These are phyloP conservation scores for Beta lomatogona DNA, from an alignment of 179 eudicot genomes.

Conservation along the genomic window DNA sequence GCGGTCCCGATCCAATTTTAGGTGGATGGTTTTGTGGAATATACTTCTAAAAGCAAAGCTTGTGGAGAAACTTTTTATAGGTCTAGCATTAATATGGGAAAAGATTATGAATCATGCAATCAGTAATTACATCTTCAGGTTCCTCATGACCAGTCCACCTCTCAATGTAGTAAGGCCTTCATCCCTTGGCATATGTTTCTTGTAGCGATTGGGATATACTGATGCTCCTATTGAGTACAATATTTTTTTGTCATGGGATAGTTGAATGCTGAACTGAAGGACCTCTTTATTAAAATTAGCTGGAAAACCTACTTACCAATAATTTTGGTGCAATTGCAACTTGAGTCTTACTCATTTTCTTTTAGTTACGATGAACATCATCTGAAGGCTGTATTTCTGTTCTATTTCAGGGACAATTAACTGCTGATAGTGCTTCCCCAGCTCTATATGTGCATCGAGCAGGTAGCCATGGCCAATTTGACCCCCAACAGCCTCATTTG, in stretches of 20 bases:
- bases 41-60: not conserved
- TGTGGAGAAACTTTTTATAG: not conserved
- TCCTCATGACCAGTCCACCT: not conserved
- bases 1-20: too few relatives aligned
- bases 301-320: not conserved
- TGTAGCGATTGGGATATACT: not conserved
- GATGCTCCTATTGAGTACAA: not conserved
- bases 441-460: conserved; percentile 36
- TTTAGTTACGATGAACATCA: not conserved
- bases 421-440: conserved; percentile 10
- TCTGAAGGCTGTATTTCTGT: not conserved
- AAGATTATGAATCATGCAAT: not conserved
- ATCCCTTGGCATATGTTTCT: not conserved
- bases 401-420: conserved; percentile 34
- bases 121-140: not conserved
- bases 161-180: not conserved
- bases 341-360: not conserved
- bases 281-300: not conserved
- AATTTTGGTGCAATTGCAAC: not conserved
- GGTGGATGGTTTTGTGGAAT: not conserved
- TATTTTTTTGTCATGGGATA: not conserved
- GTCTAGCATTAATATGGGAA: not conserved
- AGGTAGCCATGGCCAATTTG: conserved; percentile 34
- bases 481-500: conserved; percentile 27
- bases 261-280: not conserved